Base-by-base conservation (phyloP, 768 basidiomycete species). In the Lentinula detonsa region DNA sequence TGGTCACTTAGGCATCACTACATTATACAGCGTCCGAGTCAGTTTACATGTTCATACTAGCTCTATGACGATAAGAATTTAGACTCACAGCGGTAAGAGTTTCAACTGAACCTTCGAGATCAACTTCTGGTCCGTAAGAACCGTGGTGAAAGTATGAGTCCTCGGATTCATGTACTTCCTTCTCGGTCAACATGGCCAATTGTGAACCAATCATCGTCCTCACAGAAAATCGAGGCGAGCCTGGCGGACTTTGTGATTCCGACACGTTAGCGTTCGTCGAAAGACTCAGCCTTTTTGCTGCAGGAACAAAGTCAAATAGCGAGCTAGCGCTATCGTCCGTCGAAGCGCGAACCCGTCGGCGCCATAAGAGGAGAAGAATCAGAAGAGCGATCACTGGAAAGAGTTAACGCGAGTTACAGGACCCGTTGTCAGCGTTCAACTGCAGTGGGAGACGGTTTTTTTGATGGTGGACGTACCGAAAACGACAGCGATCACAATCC, bases 291-390 rank as follows among this genome's bases (percentile, higher is more conserved):
- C 53, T 35, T 42, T n/a, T 35, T 8, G 31, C 31, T 48, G 45
- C 35, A 10, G 57, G 35, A 5, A 59, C 57, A 45, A 59, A 59
- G 23, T 59, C 57, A 31, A 59, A 59, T 15, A 59, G 28, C 45
- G 57, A 59, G 23, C 57, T 59, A 18, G 57, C 57, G n/a, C 45
- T 50, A 16, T 59, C 57, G 46, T 59, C 57, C 2, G 57, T 34
- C 28, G 40, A 21, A n/a, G 31, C 42, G 15, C 45, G 57, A 21
- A 59, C 57, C n/a, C 23, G 57, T 10, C 28, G 13, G 42, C 57
- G 57, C 57, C 57, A 59, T 23, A 59, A 39, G 18, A 59, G 43
- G 10, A 59, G 31, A 46, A 28, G 28, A 4, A 59, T 13, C 28
- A 48, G 46, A 8, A 59, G 37, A 11, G 15, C 21, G 13, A 59